Conservation (phyloP, 768 basidiomycete species). For the Holtermanniella nyarrowii region DNA sequence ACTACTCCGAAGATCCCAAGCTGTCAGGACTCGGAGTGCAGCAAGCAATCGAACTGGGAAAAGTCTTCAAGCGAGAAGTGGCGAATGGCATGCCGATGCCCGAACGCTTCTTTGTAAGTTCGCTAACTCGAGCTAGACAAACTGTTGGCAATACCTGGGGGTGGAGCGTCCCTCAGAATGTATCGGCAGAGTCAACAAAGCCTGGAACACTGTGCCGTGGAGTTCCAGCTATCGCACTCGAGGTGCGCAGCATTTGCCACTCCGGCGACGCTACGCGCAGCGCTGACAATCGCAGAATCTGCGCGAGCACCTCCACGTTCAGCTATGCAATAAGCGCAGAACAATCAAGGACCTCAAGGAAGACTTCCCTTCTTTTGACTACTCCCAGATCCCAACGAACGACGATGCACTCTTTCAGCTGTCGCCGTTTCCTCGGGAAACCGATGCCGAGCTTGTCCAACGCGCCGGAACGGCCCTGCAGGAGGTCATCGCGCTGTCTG, state of each 20-base stretch:
- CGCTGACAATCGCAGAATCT: no score
- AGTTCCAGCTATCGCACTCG: conserved; percentile 13
- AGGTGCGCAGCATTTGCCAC: no score
- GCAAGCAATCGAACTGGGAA: conserved; percentile 10
- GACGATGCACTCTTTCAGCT: conserved; percentile 10
- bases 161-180: conserved; percentile 7
- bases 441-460: conserved; percentile 15
- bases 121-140: conserved; percentile 13
- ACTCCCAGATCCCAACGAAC: conserved; percentile 6
- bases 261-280: no score
- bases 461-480: conserved; percentile 10
- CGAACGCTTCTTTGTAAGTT: conserved; percentile 13
- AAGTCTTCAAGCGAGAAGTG: conserved; percentile 11
- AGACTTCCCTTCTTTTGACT: conserved; percentile 14
- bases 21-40: conserved; percentile 12
- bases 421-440: conserved; percentile 14
- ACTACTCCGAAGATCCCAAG: conserved; percentile 9
- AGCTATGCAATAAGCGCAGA: conserved; percentile 11
- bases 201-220: conserved; percentile 10
- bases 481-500: conserved; percentile 12
- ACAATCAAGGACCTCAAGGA: conserved; percentile 1
- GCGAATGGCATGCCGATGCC: conserved; percentile 15
- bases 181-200: background rate
- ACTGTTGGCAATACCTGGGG: conserved; percentile 24
- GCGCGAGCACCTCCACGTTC: conserved; percentile 19